Base-by-base conservation (phyloP, 1,139 yeast species). In the Yamadazyma friedrichii region DNA sequence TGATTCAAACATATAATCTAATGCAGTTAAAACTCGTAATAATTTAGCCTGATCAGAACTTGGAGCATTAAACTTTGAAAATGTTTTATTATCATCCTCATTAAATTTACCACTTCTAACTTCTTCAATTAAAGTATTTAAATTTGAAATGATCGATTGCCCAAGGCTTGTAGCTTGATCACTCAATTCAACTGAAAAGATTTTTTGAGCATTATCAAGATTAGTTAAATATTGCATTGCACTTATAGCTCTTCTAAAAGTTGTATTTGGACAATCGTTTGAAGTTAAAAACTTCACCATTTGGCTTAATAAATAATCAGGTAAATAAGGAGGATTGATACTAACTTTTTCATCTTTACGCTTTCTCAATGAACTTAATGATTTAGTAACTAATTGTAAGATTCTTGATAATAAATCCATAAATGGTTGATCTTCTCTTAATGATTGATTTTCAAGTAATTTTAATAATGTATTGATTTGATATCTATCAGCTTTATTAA, bases 1-100 rank as follows among this genome's bases (percentile, higher is more conserved):
- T 1, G 72, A 61, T 46, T 82, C 86, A 60, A 80, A 85, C 61
- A 91, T 73, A 54, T 85, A 89, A 55, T 91, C 97, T 47, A 91
- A 73, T 0, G 97, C 96, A 0, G 98, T 91, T 51, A 91, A 70
- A 5, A 89, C 83, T 41, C 96, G 73, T 44, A 93, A 67, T 15
- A 93, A 65, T 54, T 89, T 89, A 9, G 97, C 88, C 59, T 91
- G 98, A 46, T 86, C 89, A 0, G 96, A 86, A 38, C 88, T 82
- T 2, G 91, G 80, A 0, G 91, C 81, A 12, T 94, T 85, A 55
- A 91, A 88, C 51, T 79, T 80, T 13, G 79, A 67, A 49, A 89
- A 70, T 2, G 76, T 62, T 39, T 76, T 78, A 16, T 77, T 73
- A 40, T 77, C 79, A 26, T 78, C 59, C 38, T 76, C 84, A 17